Evolutionary conservation across 108 stramenopile genomes (phyloP), one percentile per base, ranked within the genome.

Genomic region (Pseudonitzschia delicatissima): DNA sequence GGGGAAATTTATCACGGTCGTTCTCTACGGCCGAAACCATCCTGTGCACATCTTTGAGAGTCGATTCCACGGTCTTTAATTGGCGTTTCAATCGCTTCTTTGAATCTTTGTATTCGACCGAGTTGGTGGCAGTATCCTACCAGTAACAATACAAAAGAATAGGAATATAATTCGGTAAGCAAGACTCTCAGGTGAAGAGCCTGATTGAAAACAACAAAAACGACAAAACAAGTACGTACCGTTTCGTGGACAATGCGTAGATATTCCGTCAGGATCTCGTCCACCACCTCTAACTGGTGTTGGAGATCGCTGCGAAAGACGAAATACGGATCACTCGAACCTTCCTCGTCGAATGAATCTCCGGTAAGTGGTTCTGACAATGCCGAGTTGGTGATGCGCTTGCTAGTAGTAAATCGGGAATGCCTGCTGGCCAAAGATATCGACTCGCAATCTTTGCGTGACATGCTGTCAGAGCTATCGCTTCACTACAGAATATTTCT

Each of bases 51-150:
- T 92, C 91, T 20, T 62, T 53, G 15, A 88, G 64, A 3, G 86
- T 87, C 5, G 84, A 71, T 63, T 92, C 91, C 3, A 87, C 84
- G 66, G 81, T 78, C 66, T 89, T 88, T 18, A 92, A 64, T 36
- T 79, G 73, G 17, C 86, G 82, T 66, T 92, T 92, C 21, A 92
- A 68, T 62, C 80, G 82, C 61, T 89, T 88, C 63, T 89, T 92
- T 9, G 84, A 57, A 47, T 87, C 86, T 72, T 82, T 87, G 11
- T 85, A 64, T 60, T 79, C 77, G 33, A 85, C 77, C 9, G 80
- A 74, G 63, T 87, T 92, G 20, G 79, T 82, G 35, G 87, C 79
- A 33, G 91, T 92, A 63, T 92, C 84, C 87, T 87, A 27, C 40
- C 47, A 18, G 21, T 0, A 50, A 1, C 1, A 27, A 40, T 31